Evolutionary conservation across 768 basidiomycete genomes (phyloP).

Genomic region (Suillus americanus): DNA sequence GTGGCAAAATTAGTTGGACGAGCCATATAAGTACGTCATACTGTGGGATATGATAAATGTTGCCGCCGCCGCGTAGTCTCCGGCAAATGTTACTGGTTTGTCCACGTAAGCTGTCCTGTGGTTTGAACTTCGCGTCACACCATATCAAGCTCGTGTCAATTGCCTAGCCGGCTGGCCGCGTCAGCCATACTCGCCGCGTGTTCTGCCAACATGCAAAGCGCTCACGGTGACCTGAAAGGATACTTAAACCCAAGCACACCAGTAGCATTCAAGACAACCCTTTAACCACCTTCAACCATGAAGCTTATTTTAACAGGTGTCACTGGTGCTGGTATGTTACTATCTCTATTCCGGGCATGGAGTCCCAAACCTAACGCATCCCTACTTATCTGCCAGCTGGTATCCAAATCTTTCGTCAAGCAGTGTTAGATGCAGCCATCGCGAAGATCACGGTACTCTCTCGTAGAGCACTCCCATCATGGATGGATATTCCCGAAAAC

Average conservation of each 20-base stretch:
- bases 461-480: slow-evolving; percentile 32
- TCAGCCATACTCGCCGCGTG: not conserved
- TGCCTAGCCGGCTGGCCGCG: not conserved
- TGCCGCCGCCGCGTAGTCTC: not conserved
- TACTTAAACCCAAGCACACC: not conserved
- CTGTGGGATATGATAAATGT: not conserved
- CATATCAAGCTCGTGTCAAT: not conserved
- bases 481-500: slow-evolving; percentile 28
- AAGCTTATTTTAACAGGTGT: slow-evolving; percentile 33
- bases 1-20: too few species aligned
- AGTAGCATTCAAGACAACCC: not conserved
- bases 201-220: not conserved
- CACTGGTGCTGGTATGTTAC: slow-evolving; percentile 31
- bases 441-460: slow-evolving; percentile 33
- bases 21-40: not conserved
- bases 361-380: not conserved
- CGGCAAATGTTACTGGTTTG: not conserved
- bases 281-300: slow-evolving; percentile 15
- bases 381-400: slow-evolving; percentile 25
- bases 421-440: slow-evolving; percentile 28
- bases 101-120: not conserved
- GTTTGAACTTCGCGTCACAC: too few species aligned
- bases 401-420: slow-evolving; percentile 34
- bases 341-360: not conserved
- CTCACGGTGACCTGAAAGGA: not conserved